Base-by-base conservation (phyloP, 768 basidiomycete genomes). In the Hygrophorus russula region DNA sequence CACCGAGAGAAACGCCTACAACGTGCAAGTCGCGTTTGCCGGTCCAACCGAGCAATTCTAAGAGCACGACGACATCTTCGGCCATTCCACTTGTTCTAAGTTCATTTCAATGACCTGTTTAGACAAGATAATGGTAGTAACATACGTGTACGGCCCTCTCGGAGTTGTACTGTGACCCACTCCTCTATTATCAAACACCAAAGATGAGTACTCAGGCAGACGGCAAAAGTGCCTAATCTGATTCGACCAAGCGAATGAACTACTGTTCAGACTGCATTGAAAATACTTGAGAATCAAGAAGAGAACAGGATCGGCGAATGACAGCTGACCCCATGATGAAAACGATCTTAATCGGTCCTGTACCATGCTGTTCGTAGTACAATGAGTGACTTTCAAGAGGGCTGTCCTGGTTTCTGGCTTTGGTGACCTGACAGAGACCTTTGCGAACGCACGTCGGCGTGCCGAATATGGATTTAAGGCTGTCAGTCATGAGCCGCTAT, bases 141-240 rank as follows among this genome's bases (percentile, higher is more conserved):
- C 75, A 46, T 53, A 88, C 84, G 81, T 71, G 61, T 89, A 90
- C 1, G 85, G 84, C 1, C 86, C 88, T 35, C 66, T 59, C 0
- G 86, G 86, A 33, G 74, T 66, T 3, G 69, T 74, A 24, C 80
- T 84, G 57, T 85, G 73, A 5, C 88, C 88, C 5, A 84, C 84
- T 1, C 88, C 88, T 29, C 88, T 72, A 56, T 91, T 89, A 59
- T 90, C 88, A 54, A 90, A 88, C 4, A 86, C 82, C 1, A 90
- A 65, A 10, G 74, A 63, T 0, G 76, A 69, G 53, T 80, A 82
- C 27, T 74, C 62, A 10, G 65, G 60, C 12, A 69, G 57, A n/a
- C 54, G 59, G 6, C 70, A 67, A 50, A 90, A 87, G 54, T 81
- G 66, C 3, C 69, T 57, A 2, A 89, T 80, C 56, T 89, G 84